Conservation (phyloP, 139 green algal genomes). For the Klebsormidium nitens region DNA sequence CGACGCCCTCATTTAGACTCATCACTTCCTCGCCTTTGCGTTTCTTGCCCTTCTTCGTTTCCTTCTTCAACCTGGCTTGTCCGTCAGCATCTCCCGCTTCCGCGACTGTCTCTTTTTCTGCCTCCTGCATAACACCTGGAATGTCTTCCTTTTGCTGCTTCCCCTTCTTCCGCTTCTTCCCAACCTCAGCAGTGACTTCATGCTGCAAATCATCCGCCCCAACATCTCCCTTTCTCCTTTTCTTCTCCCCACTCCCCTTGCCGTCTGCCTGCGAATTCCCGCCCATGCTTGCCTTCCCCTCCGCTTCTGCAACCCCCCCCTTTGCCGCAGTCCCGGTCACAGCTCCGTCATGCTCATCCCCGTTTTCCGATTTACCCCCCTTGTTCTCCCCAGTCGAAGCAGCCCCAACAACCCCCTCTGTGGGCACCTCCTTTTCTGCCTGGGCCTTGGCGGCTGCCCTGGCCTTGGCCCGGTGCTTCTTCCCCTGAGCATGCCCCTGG, state of each 20-base stretch:
- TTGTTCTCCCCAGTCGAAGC: not conserved
- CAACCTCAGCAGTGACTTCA: not conserved
- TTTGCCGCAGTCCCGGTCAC: not conserved
- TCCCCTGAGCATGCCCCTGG: constrained; percentile 65
- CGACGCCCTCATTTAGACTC: not conserved
- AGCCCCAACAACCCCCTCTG: not conserved
- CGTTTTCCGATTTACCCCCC: not conserved
- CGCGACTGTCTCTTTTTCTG: no score
- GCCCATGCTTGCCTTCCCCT: not conserved
- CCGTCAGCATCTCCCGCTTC: no score
- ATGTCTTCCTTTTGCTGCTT: not conserved
- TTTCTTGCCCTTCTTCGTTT: no score
- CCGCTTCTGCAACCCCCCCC: not conserved
- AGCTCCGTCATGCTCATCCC: constrained; percentile 1
- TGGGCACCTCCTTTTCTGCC: not conserved
- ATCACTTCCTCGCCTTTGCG: no score
- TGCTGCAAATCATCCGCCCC: not conserved
- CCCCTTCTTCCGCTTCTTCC: constrained; percentile 10
- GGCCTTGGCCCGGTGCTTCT: constrained; percentile 72
- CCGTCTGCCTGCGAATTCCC: not conserved
- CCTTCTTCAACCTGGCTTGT: no score
- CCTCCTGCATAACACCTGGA: not conserved
- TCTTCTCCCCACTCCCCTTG: not conserved
- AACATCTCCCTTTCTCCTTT: not conserved
- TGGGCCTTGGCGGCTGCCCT: not conserved